Evolutionary conservation across 2,329 filamentous ascomycete genomes (phyloP).

Genomic region (Trichoderma koningiopsis): DNA sequence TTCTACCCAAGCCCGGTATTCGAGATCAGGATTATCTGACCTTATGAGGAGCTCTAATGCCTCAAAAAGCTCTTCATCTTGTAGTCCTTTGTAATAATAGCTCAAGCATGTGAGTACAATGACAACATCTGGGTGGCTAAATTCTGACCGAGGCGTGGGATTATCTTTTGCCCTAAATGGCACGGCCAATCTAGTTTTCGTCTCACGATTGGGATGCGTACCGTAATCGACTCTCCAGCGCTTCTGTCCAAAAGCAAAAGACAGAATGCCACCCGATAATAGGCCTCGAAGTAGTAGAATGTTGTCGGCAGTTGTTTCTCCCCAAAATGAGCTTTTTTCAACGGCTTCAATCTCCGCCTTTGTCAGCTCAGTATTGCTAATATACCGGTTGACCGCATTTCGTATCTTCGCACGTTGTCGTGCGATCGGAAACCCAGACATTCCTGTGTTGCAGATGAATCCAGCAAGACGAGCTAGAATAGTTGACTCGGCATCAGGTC

Average conservation of each 20-base stretch:
- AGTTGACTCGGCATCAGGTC: slow-evolving; percentile 35
- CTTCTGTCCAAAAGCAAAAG: slow-evolving; percentile 57
- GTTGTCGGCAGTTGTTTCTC: slow-evolving; percentile 35
- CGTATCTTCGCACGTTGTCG: slow-evolving; percentile 21
- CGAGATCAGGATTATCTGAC: slow-evolving; percentile 53
- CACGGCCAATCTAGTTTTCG: slow-evolving; percentile 53
- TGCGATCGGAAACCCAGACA: slow-evolving; percentile 46
- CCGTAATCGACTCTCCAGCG: slow-evolving; percentile 69
- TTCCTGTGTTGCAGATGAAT: slow-evolving; percentile 47
- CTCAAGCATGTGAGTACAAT: slow-evolving; percentile 58
- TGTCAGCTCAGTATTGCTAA: neutral
- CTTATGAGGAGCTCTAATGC: slow-evolving; percentile 50
- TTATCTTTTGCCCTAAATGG: slow-evolving; percentile 63
- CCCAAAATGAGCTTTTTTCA: slow-evolving; percentile 39
- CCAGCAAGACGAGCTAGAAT: slow-evolving; percentile 38
- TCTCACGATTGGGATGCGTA: slow-evolving; percentile 46
- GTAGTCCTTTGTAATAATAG: slow-evolving; percentile 60
- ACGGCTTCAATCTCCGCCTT: neutral
- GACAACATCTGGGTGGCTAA: slow-evolving; percentile 62
- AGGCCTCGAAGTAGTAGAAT: slow-evolving; percentile 58
- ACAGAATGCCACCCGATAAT: slow-evolving; percentile 56
- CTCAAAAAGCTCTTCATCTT: slow-evolving; percentile 50
- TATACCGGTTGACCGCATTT: neutral
- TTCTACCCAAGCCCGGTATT: slow-evolving; percentile 55
- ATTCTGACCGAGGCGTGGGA: slow-evolving; percentile 59